Conservation (phyloP, 2,329 filamentous ascomycete species). For the Penicillium brevicompactum region DNA sequence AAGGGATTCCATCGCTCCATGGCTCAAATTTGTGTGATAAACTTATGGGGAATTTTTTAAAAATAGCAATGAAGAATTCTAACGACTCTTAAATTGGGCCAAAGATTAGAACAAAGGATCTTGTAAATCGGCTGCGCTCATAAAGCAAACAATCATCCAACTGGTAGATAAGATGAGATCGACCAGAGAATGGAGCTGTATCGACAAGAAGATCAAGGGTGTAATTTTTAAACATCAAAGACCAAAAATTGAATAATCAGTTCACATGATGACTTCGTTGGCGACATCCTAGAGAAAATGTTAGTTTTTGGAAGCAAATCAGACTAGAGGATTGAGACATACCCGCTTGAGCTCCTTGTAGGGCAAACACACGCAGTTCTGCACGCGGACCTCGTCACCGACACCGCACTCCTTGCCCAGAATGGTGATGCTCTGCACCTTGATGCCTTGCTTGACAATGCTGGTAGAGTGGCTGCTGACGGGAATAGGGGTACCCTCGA, state of each 20-base stretch:
- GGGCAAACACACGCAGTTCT: conserved; percentile 96
- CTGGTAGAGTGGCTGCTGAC: conserved; percentile 87
- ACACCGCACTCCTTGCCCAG: conserved; percentile 94
- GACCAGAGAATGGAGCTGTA: conserved; percentile 12
- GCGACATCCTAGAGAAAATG: conserved; percentile 36
- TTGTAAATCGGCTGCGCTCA: conserved; percentile 12
- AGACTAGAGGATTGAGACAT: conserved; percentile 42
- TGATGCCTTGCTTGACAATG: conserved; percentile 96
- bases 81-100: conserved; percentile 12
- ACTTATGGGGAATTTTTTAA: neutral
- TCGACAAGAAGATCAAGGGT: conserved; percentile 19
- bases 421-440: conserved; percentile 98
- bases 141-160: conserved; percentile 23
- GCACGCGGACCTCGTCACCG: conserved; percentile 89
- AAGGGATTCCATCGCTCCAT: neutral
- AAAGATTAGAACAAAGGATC: conserved; percentile 11
- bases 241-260: conserved; percentile 8
- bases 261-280: conserved; percentile 83
- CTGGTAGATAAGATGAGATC: conserved; percentile 11
- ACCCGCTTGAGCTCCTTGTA: conserved; percentile 98
- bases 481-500: conserved; percentile 90
- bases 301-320: conserved; percentile 5
- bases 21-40: conserved; percentile 1
- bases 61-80: neutral
- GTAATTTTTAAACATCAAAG: conserved; percentile 20